Evolutionary conservation across 192 early-diverging fungal genomes (phyloP).

Genomic region (Diversispora epigaea): DNA sequence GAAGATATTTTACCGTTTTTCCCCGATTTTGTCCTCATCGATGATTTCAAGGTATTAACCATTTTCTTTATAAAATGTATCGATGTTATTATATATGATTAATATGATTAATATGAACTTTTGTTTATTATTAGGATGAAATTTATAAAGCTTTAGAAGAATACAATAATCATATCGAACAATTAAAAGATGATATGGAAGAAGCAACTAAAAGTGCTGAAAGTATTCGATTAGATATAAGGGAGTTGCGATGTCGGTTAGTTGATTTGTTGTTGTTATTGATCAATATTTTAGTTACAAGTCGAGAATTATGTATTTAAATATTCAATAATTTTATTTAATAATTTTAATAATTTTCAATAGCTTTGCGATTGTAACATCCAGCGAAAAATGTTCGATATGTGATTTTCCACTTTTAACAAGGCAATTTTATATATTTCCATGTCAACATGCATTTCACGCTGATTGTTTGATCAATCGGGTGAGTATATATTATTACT

Average conservation of each 20-base stretch:
- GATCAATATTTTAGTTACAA: background rate
- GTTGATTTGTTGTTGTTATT: conserved; percentile 27
- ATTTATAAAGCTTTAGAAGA: conserved; percentile 88
- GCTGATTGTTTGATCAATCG: conserved; percentile 82
- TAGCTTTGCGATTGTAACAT: conserved; percentile 65
- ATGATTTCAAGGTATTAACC: conserved; percentile 81
- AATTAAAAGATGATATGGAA: conserved; percentile 90
- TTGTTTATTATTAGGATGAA: conserved; percentile 61
- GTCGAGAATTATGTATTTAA: background rate
- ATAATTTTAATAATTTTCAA: background rate
- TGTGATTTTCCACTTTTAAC: conserved; percentile 79
- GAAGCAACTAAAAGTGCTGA: conserved; percentile 91
- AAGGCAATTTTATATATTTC: conserved; percentile 91
- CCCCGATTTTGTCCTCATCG: conserved; percentile 95
- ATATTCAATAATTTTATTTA: background rate
- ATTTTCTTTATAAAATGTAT: background rate
- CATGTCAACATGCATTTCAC: conserved; percentile 95
- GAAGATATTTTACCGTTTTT: conserved; percentile 97
- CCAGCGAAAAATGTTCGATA: conserved; percentile 73
- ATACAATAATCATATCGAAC: conserved; percentile 88
- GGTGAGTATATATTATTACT: conserved; percentile 41
- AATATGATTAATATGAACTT: background rate
- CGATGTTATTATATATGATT: too few relatives aligned
- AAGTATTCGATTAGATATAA: conserved; percentile 88
- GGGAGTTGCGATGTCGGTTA: conserved; percentile 77